Base-by-base conservation (phyloP, 1,284 basidiomycete genomes). In the Ustilago shanxiensis region DNA sequence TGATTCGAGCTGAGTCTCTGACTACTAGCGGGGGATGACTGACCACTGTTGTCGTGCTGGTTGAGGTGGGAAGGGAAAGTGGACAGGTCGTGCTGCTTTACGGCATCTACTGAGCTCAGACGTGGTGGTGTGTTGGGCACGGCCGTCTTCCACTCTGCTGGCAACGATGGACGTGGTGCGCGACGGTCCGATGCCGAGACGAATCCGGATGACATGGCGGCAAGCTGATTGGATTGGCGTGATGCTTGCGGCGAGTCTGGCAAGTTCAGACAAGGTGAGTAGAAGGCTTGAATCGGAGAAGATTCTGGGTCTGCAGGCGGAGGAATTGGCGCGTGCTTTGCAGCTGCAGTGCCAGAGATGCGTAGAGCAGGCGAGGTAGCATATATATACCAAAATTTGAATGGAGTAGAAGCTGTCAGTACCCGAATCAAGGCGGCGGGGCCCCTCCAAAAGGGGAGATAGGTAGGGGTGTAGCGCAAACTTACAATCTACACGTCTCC, bases 1-100 rank as follows among this genome's bases (percentile, higher is more conserved):
- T 61, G 44, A n/a, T 56, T 31, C 39, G 60, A 71, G 58, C 62
- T 71, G 22, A 53, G 41, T 28, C 68, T 57, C 24, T 60, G 59
- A 41, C 71, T 66, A 41, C 71, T 66, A 29, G 35, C 53, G 14
- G 62, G 63, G 16, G 71, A 63, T 3, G 70, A 49, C 16, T 58
- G 31, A 6, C 52, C 44, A 31, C 47, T 63, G 44, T 57, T 41
- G 29, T 57, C 60, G 18, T 60, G 33, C 26, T 29, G 60, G 37
- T 28, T 39, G 44, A 24, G 41, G 4, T 31, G 35, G 3, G 47
- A 14, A 14, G 66, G 57, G 22, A 69, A 64, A 7, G 57, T 31
- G n/a, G 60, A 39, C 8, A 51, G 47, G n/a, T 72, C 60, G 29
- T 44, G 52, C 7, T 55, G 26, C 39, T 39, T 54, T n/a, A 47